These are phyloP conservation scores for Vitis hybrid DNA, from an alignment of 177 flowering plant species.

Conservation along the genomic window DNA sequence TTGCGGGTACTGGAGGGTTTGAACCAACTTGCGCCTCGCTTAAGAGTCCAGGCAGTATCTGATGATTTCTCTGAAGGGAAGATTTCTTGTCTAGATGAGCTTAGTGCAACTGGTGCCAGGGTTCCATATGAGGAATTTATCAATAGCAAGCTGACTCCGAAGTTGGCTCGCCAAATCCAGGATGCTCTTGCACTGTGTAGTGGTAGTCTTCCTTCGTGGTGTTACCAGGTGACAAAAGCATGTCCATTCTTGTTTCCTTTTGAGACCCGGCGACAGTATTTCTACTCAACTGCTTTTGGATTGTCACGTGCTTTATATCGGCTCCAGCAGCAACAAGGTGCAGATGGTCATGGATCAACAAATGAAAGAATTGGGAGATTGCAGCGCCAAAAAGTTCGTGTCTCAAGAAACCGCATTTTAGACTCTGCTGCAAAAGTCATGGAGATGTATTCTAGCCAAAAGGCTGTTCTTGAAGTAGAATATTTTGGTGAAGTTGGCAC, in stretches of 20 bases:
- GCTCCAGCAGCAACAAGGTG: slow-evolving; percentile 95
- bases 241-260: slow-evolving; percentile 98
- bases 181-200: slow-evolving; percentile 97
- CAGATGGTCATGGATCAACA: slow-evolving; percentile 73
- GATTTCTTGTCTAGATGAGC: slow-evolving; percentile 49
- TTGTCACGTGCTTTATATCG: slow-evolving; percentile 87
- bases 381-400: slow-evolving; percentile 96
- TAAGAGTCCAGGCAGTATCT: slow-evolving; percentile 61
- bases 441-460: slow-evolving; percentile 99
- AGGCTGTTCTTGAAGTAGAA: slow-evolving; percentile 97
- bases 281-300: slow-evolving; percentile 98
- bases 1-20: slow-evolving; percentile 85
- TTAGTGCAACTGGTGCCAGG: slow-evolving; percentile 49
- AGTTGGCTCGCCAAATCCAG: slow-evolving; percentile 91
- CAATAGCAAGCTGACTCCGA: slow-evolving; percentile 93
- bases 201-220: slow-evolving; percentile 98
- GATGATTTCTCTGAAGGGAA: slow-evolving; percentile 76
- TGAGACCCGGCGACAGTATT: slow-evolving; percentile 90
- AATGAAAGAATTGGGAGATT: slow-evolving; percentile 91
- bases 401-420: slow-evolving; percentile 82
- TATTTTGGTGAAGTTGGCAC: slow-evolving; percentile 99
- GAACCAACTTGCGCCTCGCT: slow-evolving; percentile 86
- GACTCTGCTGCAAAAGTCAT: slow-evolving; percentile 98
- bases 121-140: slow-evolving; percentile 75
- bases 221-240: slow-evolving; percentile 91